Base-by-base conservation (phyloP, 805 yeast genomes). In the Starmerella apis region DNA sequence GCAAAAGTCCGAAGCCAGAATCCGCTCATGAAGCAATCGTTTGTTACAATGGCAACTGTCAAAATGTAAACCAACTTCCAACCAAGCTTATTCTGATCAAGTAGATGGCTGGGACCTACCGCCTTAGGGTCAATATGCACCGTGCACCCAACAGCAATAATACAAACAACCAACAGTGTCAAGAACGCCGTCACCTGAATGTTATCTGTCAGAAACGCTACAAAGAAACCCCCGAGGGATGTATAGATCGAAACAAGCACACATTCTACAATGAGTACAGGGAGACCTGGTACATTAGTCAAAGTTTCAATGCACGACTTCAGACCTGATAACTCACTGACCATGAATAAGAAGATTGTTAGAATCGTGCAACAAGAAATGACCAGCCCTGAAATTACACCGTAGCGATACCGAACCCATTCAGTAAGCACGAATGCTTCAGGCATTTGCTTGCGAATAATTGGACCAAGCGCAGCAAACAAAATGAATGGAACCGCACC, bases 1-100 rank as follows among this genome's bases (percentile, higher is more conserved):
- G 97, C 95, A 70, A 88, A 88, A 0, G 97, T 85, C 61, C 97
- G 74, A 53, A 88, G 69, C 97, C 97, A 88, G 65, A 88, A 87
- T 0, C 95, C 95, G 28, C 94, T 77, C 73, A 88, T 69, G 67
- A 88, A 88, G 63, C 88, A 78, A 63, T 86, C 95, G 61, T 88
- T 88, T 30, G 96, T 84, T 50, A 86, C 75, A 61, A 88, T 83
- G 24, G 96, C 96, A 28, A 88, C 81, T 7, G 81, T 76, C 56
- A 88, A 71, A 55, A 88, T 87, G 63, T 86, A 88, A 30, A 88
- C 64, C 56, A 88, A 74, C 71, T 86, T 92, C 94, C 95, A 87
- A 16, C 95, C 95, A 35, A 87, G 71, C 56, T 76, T 76, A 61
- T 79, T 81, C 2, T 80, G 76, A 33, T 78, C 74, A 51, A 84